phyloP scores from a whole-genome alignment of 805 yeast species.

The Cephaloascus albidus region DNA sequence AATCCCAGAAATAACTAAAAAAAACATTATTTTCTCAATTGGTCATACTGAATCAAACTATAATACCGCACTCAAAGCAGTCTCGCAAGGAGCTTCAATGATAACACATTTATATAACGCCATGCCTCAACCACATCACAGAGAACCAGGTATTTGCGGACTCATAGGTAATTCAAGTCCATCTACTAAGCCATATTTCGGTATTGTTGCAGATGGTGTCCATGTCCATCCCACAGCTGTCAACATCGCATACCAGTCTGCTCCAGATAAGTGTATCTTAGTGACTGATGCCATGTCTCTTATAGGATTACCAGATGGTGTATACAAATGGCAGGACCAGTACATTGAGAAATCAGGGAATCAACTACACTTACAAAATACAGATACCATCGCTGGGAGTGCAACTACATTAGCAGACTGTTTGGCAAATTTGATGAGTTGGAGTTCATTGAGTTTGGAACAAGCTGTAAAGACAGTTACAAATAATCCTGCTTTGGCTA shows the following conservation, averaged over 20 bases:
- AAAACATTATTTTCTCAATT: slow-evolving; percentile 29
- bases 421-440: slow-evolving; percentile 36
- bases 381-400: slow-evolving; percentile 52
- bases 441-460: slow-evolving; percentile 39
- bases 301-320: slow-evolving; percentile 49
- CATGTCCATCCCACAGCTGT: slow-evolving; percentile 50
- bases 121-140: slow-evolving; percentile 50
- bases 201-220: slow-evolving; percentile 49
- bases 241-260: slow-evolving; percentile 37
- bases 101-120: slow-evolving; percentile 54
- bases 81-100: slow-evolving; percentile 47
- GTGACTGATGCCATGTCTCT: slow-evolving; percentile 54
- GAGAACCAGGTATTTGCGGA: slow-evolving; percentile 50
- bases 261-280: slow-evolving; percentile 43
- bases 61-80: slow-evolving; percentile 26
- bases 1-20: slow-evolving; percentile 23
- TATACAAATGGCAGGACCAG: slow-evolving; percentile 42
- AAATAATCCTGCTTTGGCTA: slow-evolving; percentile 41
- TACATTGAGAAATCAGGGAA: slow-evolving; percentile 38
- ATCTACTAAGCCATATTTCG: slow-evolving; percentile 33
- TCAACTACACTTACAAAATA: slow-evolving; percentile 37
- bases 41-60: slow-evolving; percentile 36
- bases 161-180: slow-evolving; percentile 17
- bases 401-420: slow-evolving; percentile 47
- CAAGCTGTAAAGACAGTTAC: slow-evolving; percentile 50